A percentile compares a stretch with the other conserved stretches of the same genome.
Evolutionary conservation across 352 stramenopile species (phyloP).

Genomic region (Paralagenidium karlingii): DNA sequence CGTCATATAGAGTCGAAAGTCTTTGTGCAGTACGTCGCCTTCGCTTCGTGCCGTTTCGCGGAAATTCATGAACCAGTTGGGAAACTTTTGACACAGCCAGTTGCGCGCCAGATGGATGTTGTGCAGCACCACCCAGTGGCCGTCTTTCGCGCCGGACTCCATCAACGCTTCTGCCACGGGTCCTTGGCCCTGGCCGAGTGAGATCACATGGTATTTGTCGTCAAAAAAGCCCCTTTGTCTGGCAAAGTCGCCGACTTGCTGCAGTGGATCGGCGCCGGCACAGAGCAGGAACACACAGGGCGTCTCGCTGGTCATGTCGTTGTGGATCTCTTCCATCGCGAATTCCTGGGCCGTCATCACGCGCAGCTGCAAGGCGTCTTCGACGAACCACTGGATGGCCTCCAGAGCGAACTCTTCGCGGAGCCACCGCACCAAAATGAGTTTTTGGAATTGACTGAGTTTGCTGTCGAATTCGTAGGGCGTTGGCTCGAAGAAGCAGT

Average conservation of each 20-base stretch:
- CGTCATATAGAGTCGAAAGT: slow-evolving; percentile 60
- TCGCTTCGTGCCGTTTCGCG: too few relatives aligned
- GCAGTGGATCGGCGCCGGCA: slow-evolving; percentile 45
- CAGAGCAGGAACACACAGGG: slow-evolving; percentile 71
- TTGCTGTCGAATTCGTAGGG: slow-evolving; percentile 17
- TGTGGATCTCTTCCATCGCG: slow-evolving; percentile 33
- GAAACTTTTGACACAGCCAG: slow-evolving; percentile 38
- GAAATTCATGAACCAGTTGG: too few relatives aligned
- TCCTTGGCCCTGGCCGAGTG: slow-evolving; percentile 66
- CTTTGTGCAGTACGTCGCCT: slow-evolving; percentile 32
- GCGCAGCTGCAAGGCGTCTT: slow-evolving; percentile 17
- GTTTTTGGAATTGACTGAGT: slow-evolving; percentile 25
- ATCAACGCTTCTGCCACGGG: slow-evolving; percentile 46
- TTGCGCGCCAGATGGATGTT: slow-evolving; percentile 69
- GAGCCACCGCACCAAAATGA: slow-evolving; percentile 47
- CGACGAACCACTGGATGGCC: slow-evolving; percentile 24
- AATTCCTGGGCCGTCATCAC: slow-evolving; percentile 6
- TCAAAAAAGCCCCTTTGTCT: slow-evolving; percentile 18
- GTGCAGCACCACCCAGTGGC: slow-evolving; percentile 57
- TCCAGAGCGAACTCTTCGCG: slow-evolving; percentile 30
- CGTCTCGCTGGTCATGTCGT: slow-evolving; percentile 42
- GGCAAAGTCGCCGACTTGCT: slow-evolving; percentile 32
- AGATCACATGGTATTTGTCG: slow-evolving; percentile 39
- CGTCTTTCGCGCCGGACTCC: slow-evolving; percentile 23
- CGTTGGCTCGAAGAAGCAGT: too few relatives aligned